Evolutionary conservation across 208 protist genomes (phyloP), one percentile per base, ranked within the genome.

Genomic region (Acanthamoeba lenticulata): DNA sequence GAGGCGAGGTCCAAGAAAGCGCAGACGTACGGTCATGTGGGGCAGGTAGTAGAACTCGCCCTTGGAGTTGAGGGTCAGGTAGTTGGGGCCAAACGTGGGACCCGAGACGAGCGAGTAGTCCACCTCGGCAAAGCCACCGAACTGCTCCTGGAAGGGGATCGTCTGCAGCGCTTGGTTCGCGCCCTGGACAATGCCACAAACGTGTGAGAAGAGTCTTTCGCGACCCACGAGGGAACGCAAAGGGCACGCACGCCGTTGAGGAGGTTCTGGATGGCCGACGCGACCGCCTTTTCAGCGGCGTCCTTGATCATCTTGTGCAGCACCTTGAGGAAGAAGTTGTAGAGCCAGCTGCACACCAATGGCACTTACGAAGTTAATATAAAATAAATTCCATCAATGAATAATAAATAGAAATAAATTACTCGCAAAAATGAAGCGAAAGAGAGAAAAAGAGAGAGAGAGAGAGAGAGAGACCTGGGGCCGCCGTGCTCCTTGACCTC

Each of bases 21-120:
- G 69, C 36, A 45, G 27, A 24, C 74, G 44, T 42, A 85, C 74
- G 40, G 74, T 55, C 40, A 29, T 47, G 32, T 86, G 27, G 42
- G 77, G 47, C 47, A 60, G 42, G 40, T 60, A 57, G 77, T 86
- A 86, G 77, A 86, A 86, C 47, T 86, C 77, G 40, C 77, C 77
- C 77, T 86, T 86, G 77, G 77, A 47, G 77, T 86, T 86, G 44
- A 86, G 11, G 29, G 77, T 86, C 27, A 86, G 47, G 77, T 86
- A 86, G 47, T 86, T 86, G 44, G 1, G 32, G 7, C 44, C 77
- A 34, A 86, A 86, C 40, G 77, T 86, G 11, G 77, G 77, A 13
- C n/a, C 38, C 15, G 3, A 4, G 24, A 86, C 77, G 15, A 86
- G 77, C 11, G 77, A 60, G 47, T 60, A 57, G 32, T 86, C 77